Base-by-base conservation (phyloP, 805 yeast genomes). In the Candida succiphila region DNA sequence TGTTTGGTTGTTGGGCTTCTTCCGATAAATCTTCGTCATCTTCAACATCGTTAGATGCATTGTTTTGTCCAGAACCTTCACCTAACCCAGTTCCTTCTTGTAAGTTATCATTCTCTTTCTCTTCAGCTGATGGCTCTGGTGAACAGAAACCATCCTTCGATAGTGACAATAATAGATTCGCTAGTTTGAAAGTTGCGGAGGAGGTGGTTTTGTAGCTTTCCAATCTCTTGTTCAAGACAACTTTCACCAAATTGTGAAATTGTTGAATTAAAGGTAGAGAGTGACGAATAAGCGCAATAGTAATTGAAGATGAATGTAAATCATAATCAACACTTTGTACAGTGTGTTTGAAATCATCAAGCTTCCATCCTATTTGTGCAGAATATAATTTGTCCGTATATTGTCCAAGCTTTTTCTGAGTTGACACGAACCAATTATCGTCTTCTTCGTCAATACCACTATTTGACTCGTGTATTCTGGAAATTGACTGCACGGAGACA, bases 51-150 rank as follows among this genome's bases (percentile, higher is more conserved):
- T 86, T 79, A 0, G 89, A 75, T 44, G 81, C 74, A 46, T 82
- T 79, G 18, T 75, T 67, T 2, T 82, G 95, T 42, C 96, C 97
- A 35, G 69, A 77, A 20, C 65, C 63, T 36, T 72, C 78, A 17
- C 97, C 98, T 47, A 89, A 92, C 24, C 98, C 98, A 7, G 95
- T 84, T 30, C 96, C 97, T 29, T 84, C 92, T 27, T 81, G 80
- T 37, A 79, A 52, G 34, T 81, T 69, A 31, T 69, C 69, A 31
- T 71, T 66, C 14, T 72, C 72, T 39, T 73, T 75, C 36, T 78
- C 73, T 35, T 78, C 80, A 13, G 69, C 52, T 5, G 82, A 81
- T 15, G 85, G 78, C 48, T 83, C 82, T 10, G 98, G 98, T 2
- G 94, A 73, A 51, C 98, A 92, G 69, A 87, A 88, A 0, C 98